phyloP scores from a whole-genome alignment of 139 green algal species.

The Volvox reticuliferus region DNA sequence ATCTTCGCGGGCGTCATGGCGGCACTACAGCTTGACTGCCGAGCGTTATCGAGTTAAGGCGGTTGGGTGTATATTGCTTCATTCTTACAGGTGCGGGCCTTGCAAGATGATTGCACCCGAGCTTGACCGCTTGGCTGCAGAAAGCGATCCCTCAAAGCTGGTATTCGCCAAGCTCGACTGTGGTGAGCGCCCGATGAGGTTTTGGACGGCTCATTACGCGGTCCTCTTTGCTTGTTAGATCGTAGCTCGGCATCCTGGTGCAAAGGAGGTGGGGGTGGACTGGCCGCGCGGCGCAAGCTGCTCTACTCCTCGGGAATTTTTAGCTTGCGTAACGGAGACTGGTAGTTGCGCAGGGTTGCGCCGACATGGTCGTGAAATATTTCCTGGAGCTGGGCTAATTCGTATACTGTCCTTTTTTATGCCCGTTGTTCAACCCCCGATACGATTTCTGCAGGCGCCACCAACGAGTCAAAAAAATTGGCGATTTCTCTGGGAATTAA shows the following conservation, averaged over 20 bases:
- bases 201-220: no score
- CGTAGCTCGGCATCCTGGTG: no score
- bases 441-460: neutral
- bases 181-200: neutral
- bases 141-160: neutral
- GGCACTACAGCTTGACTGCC: neutral
- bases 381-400: no score
- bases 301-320: no score
- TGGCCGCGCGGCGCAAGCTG: no score
- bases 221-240: no score
- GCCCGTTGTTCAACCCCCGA: neutral
- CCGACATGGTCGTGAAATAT: no score
- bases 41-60: neutral
- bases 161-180: constrained; percentile 44
- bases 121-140: constrained; percentile 11
- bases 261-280: no score
- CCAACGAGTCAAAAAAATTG: constrained; percentile 37
- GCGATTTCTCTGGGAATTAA: constrained; percentile 49
- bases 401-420: no score
- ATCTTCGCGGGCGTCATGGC: no score
- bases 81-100: constrained; percentile 25
- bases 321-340: no score
- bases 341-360: no score
- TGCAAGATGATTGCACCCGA: constrained; percentile 46
- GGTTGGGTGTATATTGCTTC: neutral